A percentile compares a stretch with the other conserved stretches of the same genome.
These are phyloP conservation scores for Phaeosphaeria sp. DNA, from an alignment of 2,329 filamentous ascomycete genomes.

Conservation along the genomic window DNA sequence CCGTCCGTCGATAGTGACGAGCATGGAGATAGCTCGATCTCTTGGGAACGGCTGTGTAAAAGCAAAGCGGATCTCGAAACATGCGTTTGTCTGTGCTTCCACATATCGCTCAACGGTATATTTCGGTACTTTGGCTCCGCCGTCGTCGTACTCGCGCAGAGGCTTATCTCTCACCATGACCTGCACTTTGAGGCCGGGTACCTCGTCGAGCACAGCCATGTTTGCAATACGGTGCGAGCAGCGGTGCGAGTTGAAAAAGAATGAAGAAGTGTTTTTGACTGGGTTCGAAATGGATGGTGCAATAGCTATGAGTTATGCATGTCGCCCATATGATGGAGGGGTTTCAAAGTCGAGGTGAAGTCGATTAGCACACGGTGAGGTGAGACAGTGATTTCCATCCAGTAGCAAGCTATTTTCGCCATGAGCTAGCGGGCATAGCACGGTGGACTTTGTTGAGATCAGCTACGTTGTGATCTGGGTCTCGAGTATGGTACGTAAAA, in stretches of 20 bases:
- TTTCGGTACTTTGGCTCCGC: constrained; percentile 7
- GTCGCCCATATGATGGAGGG: neutral
- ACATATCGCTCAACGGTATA: constrained; percentile 34
- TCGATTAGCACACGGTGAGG: neutral
- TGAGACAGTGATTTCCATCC: neutral
- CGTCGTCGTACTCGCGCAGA: constrained; percentile 29
- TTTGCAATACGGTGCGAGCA: neutral
- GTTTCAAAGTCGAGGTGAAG: constrained; percentile 5
- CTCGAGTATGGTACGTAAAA: too few relatives aligned
- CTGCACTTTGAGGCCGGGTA: constrained; percentile 20
- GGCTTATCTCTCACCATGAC: constrained; percentile 25
- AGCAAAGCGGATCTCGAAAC: constrained; percentile 22
- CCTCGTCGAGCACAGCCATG: constrained; percentile 18
- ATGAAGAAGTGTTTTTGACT: neutral
- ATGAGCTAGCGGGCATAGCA: neutral
- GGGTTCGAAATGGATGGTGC: neutral
- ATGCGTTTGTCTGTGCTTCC: constrained; percentile 24
- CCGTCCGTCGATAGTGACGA: constrained; percentile 26
- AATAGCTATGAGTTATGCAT: neutral
- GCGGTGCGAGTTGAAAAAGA: neutral
- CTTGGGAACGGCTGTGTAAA: constrained; percentile 15
- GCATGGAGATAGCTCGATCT: constrained; percentile 14
- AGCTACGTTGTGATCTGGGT: too few relatives aligned
- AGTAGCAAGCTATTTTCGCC: too few relatives aligned
- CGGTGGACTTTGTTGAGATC: too few relatives aligned